Percentiles rank a stretch among this genome's conserved stretches.
phyloP scores from a whole-genome alignment of 1,284 basidiomycete species.

The Sanghuangporus weigelae region DNA sequence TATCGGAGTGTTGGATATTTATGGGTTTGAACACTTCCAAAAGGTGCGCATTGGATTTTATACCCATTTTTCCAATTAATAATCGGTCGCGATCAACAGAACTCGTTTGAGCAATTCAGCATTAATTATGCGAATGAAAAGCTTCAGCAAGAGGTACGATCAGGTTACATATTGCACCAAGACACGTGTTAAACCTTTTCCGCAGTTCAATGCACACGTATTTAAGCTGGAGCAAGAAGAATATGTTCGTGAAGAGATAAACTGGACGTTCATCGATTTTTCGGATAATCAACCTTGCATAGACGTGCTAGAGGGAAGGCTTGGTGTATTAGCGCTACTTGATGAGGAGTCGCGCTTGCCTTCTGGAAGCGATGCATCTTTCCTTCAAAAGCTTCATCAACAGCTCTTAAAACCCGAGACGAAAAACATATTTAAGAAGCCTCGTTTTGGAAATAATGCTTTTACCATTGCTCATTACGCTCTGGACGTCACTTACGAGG shows the following conservation, averaged over 20 bases:
- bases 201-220: conserved; percentile 94
- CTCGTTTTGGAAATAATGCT: conserved; percentile 92
- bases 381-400: conserved; percentile 89
- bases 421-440: conserved; percentile 94
- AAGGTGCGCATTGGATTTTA: conserved; percentile 47
- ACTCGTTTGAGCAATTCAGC: conserved; percentile 99
- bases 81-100: conserved; percentile 38
- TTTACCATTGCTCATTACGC: conserved; percentile 99
- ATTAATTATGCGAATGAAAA: conserved; percentile 99
- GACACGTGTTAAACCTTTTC: conserved; percentile 12
- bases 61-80: neutral
- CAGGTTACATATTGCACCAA: neutral
- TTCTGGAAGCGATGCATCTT: conserved; percentile 88
- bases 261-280: conserved; percentile 99
- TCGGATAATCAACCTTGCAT: conserved; percentile 99
- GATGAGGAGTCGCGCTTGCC: conserved; percentile 99
- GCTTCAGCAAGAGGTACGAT: conserved; percentile 81
- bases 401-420: conserved; percentile 85
- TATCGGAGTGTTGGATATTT: conserved; percentile 97
- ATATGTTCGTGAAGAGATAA: conserved; percentile 97
- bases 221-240: conserved; percentile 99
- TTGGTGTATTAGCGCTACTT: conserved; percentile 90
- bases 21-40: conserved; percentile 96
- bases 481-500: conserved; percentile 96
- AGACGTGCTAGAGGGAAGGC: conserved; percentile 96